Evolutionary conservation across 257 asterid genomes (phyloP).

Genomic region (Echium plantagineum): DNA sequence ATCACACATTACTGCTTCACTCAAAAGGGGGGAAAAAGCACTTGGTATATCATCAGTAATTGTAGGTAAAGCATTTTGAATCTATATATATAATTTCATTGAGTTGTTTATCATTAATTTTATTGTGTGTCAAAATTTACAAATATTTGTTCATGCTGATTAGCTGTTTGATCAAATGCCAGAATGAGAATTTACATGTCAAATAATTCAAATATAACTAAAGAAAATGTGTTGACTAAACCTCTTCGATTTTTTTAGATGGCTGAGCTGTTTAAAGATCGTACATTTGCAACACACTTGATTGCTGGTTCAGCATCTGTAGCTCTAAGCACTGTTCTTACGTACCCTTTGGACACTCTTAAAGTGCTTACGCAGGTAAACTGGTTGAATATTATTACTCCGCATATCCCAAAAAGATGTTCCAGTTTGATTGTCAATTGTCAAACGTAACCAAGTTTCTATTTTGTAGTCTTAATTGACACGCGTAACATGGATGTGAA

Average conservation of each 20-base stretch:
- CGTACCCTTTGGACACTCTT: conserved; percentile 79
- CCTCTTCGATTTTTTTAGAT: conserved; percentile 18
- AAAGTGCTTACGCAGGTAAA: conserved; percentile 70
- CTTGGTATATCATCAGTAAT: no score
- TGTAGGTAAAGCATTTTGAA: no score
- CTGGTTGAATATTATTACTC: not conserved
- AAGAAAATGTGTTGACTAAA: not conserved
- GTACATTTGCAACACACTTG: conserved; percentile 49
- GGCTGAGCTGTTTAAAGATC: conserved; percentile 56
- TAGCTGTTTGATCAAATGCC: conserved; percentile 19
- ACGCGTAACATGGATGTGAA: not conserved
- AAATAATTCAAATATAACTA: no score
- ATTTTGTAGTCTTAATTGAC: not conserved
- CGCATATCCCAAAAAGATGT: no score
- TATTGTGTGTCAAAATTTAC: no score
- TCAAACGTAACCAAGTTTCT: no score
- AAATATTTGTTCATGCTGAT: no score
- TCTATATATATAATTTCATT: no score
- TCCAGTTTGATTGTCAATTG: no score
- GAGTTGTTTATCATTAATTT: no score
- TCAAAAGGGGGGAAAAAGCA: no score
- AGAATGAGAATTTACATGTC: not conserved
- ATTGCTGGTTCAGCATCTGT: conserved; percentile 65
- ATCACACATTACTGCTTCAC: no score
- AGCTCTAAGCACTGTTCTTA: conserved; percentile 42